Percentiles rank a stretch among this genome's conserved stretches.
These are phyloP conservation scores for Talaromyces wortmannii DNA, from an alignment of 495 filamentous ascomycete species.

Conservation along the genomic window DNA sequence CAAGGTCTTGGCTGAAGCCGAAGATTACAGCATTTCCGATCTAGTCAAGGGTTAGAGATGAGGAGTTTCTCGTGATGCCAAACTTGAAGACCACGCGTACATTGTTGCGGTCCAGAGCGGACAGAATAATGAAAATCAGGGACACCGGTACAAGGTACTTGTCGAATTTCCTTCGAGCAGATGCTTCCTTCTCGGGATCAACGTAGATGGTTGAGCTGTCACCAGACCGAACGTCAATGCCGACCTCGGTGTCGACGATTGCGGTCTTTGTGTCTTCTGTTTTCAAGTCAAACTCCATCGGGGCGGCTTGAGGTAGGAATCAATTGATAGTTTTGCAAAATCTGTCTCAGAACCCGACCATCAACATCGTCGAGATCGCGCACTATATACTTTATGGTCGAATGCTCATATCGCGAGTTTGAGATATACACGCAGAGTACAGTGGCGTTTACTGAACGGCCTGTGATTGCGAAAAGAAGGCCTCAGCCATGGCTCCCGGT, in stretches of 20 bases:
- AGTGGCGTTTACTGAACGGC: not conserved
- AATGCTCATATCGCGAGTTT: not conserved
- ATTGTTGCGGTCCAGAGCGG: constrained; percentile 3
- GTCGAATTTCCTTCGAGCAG: constrained; percentile 3
- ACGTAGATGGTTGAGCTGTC: constrained; percentile 6
- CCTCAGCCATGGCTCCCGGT: not conserved
- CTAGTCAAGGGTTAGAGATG: not conserved
- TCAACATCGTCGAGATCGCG: not conserved
- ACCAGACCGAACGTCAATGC: not conserved
- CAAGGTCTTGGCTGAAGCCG: not conserved
- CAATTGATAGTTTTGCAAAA: not conserved
- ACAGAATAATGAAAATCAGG: not conserved
- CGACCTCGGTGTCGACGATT: not conserved
- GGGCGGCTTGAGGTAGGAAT: not conserved
- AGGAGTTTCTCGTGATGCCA: constrained; percentile 1
- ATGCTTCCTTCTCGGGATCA: constrained; percentile 9
- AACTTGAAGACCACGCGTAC: not conserved
- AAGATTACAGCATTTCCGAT: not conserved
- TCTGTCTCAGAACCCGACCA: not conserved
- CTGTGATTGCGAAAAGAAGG: not conserved
- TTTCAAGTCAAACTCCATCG: not conserved
- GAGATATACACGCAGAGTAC: not conserved
- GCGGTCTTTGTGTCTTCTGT: not conserved
- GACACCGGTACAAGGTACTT: constrained; percentile 1
- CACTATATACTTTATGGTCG: not conserved